Evolutionary conservation across 2,329 filamentous ascomycete genomes (phyloP).

Genomic region (Beauveria rudraprayagi): DNA sequence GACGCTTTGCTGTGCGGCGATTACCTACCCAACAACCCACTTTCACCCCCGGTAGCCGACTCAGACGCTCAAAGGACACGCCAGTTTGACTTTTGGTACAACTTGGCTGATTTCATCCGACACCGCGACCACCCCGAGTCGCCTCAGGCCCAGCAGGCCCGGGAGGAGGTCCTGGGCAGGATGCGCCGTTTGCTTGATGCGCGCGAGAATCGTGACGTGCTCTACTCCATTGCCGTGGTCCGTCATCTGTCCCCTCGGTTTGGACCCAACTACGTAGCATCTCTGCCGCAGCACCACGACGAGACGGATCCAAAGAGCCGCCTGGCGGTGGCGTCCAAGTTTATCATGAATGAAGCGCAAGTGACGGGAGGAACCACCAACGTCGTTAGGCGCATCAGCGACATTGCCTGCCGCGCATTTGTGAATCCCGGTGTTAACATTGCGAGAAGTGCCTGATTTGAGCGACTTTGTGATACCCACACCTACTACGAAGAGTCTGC

Average conservation of each 20-base stretch:
- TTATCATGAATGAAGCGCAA: slow-evolving; percentile 57
- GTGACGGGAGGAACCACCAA: slow-evolving; percentile 64
- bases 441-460: slow-evolving; percentile 21
- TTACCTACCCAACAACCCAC: slow-evolving; percentile 50
- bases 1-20: slow-evolving; percentile 70
- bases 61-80: slow-evolving; percentile 47
- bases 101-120: slow-evolving; percentile 58
- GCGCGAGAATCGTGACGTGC: slow-evolving; percentile 78
- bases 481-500: neutral
- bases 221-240: slow-evolving; percentile 80
- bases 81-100: slow-evolving; percentile 76
- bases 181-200: slow-evolving; percentile 68
- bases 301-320: slow-evolving; percentile 60
- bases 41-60: slow-evolving; percentile 41
- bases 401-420: slow-evolving; percentile 56
- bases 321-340: slow-evolving; percentile 61
- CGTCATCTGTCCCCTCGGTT: slow-evolving; percentile 64
- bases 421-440: slow-evolving; percentile 44
- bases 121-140: slow-evolving; percentile 49
- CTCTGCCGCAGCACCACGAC: slow-evolving; percentile 51
- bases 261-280: slow-evolving; percentile 48
- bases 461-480: neutral
- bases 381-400: slow-evolving; percentile 61
- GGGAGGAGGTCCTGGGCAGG: slow-evolving; percentile 56
- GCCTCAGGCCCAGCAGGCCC: slow-evolving; percentile 34